phyloP scores from a whole-genome alignment of 2,329 filamentous ascomycete species.

The Thelonectria olida region DNA sequence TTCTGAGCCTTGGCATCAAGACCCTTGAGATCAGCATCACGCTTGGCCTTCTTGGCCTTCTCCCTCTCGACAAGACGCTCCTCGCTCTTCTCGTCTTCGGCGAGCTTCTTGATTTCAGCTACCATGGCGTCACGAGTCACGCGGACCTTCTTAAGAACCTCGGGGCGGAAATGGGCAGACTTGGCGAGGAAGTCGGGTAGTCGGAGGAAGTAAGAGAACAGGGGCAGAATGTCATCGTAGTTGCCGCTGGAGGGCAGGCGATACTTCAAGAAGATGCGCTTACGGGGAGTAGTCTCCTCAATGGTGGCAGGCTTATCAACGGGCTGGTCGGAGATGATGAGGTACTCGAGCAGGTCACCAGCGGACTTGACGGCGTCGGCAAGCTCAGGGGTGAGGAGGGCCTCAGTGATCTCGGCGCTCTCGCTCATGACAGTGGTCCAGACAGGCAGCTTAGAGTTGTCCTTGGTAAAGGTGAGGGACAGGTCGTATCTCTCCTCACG shows the following conservation, averaged over 20 bases:
- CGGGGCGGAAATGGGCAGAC: slow-evolving; percentile 84
- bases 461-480: slow-evolving; percentile 92
- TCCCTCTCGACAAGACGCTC: slow-evolving; percentile 78
- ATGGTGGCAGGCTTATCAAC: slow-evolving; percentile 85
- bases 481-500: slow-evolving; percentile 95
- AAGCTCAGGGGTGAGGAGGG: slow-evolving; percentile 87
- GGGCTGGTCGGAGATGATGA: slow-evolving; percentile 91
- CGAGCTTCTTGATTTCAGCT: slow-evolving; percentile 79
- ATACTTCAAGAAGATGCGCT: slow-evolving; percentile 84
- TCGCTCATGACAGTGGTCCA: slow-evolving; percentile 98
- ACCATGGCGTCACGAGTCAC: slow-evolving; percentile 82
- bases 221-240: slow-evolving; percentile 73
- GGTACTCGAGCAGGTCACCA: slow-evolving; percentile 81
- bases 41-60: slow-evolving; percentile 86
- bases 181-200: slow-evolving; percentile 84
- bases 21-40: slow-evolving; percentile 80
- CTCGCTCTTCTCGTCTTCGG: slow-evolving; percentile 84
- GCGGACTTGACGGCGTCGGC: slow-evolving; percentile 80
- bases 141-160: slow-evolving; percentile 87
- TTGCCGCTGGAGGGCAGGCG: slow-evolving; percentile 71
- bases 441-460: slow-evolving; percentile 85
- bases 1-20: slow-evolving; percentile 86
- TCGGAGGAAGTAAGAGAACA: slow-evolving; percentile 85
- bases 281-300: slow-evolving; percentile 84
- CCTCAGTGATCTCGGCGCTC: slow-evolving; percentile 92